Conservation (phyloP, 306 rosid genomes). For the Quercus dentata region DNA sequence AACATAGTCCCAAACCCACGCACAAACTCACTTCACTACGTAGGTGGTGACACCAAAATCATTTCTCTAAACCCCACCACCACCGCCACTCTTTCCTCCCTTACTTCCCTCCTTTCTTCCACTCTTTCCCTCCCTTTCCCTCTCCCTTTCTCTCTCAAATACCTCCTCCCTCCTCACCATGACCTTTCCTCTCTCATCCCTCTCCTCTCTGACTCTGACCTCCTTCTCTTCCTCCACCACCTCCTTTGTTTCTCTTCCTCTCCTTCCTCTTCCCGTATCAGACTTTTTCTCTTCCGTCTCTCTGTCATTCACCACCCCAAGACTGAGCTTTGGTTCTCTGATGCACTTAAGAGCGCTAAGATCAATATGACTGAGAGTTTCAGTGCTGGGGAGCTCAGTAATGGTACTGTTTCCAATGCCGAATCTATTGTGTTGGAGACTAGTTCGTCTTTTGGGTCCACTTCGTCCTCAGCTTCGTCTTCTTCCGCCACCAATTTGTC, state of each 20-base stretch:
- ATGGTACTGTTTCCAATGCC: constrained; percentile 17
- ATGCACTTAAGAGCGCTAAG: constrained; percentile 48
- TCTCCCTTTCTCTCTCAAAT: constrained; percentile 42
- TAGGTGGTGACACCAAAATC: constrained; percentile 64
- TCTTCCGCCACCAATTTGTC: constrained; percentile 23
- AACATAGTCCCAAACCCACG: constrained; percentile 43
- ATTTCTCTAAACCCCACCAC: constrained; percentile 32
- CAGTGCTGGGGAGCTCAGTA: neutral
- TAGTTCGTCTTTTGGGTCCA: constrained; percentile 52
- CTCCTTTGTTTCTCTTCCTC: constrained; percentile 25
- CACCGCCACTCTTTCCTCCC: constrained; percentile 27
- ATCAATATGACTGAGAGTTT: constrained; percentile 1
- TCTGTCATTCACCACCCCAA: constrained; percentile 46
- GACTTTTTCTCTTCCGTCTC: constrained; percentile 42
- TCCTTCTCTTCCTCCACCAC: constrained; percentile 39
- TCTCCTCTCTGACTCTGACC: constrained; percentile 39
- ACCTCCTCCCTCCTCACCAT: constrained; percentile 57
- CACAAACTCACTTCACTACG: constrained; percentile 41
- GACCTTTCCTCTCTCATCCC: constrained; percentile 50
- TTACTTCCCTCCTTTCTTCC: constrained; percentile 40
- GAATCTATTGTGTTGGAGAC: constrained; percentile 53
- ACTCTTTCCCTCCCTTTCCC: constrained; percentile 24
- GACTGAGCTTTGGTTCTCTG: constrained; percentile 59
- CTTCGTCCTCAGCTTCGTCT: constrained; percentile 53
- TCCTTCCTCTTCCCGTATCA: constrained; percentile 32